A percentile compares a stretch with the other conserved stretches of the same genome.
These are phyloP conservation scores for Candida patagonica DNA, from an alignment of 805 yeast genomes.

Conservation along the genomic window DNA sequence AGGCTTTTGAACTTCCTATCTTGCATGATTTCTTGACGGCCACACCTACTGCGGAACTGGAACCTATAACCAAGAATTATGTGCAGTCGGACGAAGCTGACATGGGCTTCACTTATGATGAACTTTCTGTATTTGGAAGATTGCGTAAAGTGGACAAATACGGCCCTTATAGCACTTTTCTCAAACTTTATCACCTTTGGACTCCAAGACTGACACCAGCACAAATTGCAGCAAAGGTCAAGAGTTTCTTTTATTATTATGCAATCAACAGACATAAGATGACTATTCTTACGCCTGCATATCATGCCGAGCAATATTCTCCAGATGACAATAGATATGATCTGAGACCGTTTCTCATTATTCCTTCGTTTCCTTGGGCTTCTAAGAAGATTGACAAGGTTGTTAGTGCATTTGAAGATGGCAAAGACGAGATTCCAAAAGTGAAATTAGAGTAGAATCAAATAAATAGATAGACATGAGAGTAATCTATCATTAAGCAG, in stretches of 20 bases:
- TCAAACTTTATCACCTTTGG: conserved; percentile 88
- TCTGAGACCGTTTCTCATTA: conserved; percentile 87
- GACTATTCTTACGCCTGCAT: conserved; percentile 95
- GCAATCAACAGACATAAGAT: conserved; percentile 95
- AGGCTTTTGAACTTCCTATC: conserved; percentile 64
- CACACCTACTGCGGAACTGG: conserved; percentile 95
- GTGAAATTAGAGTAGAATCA: background rate
- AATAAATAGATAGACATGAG: conserved; percentile 1
- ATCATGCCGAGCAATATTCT: conserved; percentile 96
- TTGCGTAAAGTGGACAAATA: conserved; percentile 87
- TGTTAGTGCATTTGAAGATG: conserved; percentile 31
- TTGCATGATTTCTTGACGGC: conserved; percentile 75
- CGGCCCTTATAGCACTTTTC: conserved; percentile 94
- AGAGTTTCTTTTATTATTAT: conserved; percentile 84
- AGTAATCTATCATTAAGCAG: conserved; percentile 1
- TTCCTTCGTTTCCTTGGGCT: conserved; percentile 86
- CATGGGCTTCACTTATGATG: conserved; percentile 98
- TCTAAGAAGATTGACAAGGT: conserved; percentile 77
- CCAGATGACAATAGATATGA: conserved; percentile 98
- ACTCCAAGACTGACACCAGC: conserved; percentile 73
- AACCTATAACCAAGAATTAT: conserved; percentile 85
- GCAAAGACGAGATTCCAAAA: conserved; percentile 6
- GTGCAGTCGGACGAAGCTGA: conserved; percentile 95
- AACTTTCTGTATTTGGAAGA: conserved; percentile 81
- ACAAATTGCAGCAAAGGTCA: conserved; percentile 85